A percentile compares a stretch with the other conserved stretches of the same genome.
phyloP scores from a whole-genome alignment of 768 basidiomycete genomes.

The Trametes meyenii region DNA sequence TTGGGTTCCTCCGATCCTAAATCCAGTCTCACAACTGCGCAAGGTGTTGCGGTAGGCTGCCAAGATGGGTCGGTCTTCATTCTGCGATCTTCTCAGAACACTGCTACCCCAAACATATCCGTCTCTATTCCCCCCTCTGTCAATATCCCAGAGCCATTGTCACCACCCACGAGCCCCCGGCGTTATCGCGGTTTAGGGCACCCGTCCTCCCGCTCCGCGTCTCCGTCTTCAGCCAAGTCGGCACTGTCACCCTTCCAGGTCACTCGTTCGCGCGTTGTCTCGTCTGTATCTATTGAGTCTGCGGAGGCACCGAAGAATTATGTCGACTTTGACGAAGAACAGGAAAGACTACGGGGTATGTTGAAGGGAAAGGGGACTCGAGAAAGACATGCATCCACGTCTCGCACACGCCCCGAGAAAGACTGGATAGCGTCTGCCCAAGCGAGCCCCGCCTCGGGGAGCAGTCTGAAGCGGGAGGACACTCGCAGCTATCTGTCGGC shows the following conservation, averaged over 20 bases:
- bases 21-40: not conserved
- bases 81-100: slow-evolving; percentile 25
- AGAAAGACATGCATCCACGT: slow-evolving; percentile 27
- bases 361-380: slow-evolving; percentile 56
- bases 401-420: slow-evolving; percentile 10
- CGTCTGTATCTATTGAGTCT: slow-evolving; percentile 69
- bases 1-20: not conserved
- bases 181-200: slow-evolving; percentile 20
- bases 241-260: slow-evolving; percentile 50
- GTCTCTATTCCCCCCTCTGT: not conserved
- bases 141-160: not conserved
- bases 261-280: slow-evolving; percentile 65
- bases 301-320: slow-evolving; percentile 79
- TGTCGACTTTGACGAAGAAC: slow-evolving; percentile 83
- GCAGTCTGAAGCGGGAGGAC: slow-evolving; percentile 15
- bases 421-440: not conserved
- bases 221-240: slow-evolving; percentile 41
- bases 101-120: slow-evolving; percentile 7
- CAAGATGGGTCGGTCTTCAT: slow-evolving; percentile 42
- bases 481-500: slow-evolving; percentile 14
- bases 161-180: slow-evolving; percentile 23
- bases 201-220: slow-evolving; percentile 34
- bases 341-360: slow-evolving; percentile 73
- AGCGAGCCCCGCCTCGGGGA: not conserved
- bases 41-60: slow-evolving; percentile 39